Evolutionary conservation across 2,329 filamentous ascomycete species (phyloP), one percentile per base, ranked within the genome.

Genomic region (Apiospora aurea): DNA sequence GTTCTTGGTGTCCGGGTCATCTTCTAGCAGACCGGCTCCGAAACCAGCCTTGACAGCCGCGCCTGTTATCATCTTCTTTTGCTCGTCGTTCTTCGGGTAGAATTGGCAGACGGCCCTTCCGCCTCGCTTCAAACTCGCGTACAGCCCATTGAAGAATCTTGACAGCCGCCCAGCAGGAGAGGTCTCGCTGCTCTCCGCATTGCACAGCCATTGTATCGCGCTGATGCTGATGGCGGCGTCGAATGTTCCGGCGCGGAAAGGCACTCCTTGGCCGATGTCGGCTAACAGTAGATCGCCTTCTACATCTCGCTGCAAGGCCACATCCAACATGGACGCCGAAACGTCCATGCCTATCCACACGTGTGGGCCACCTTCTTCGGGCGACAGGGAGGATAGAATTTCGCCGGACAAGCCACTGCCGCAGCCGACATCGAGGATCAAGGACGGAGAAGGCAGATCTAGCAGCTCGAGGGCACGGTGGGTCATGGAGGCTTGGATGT

Each of bases 341-440:
- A 99, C 92, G 80, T 99, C 96, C 93, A 98, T 96, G 73, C 96
- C 96, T n/a, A 98, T 87, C 96, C 96, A 99, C 0, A 92, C 91
- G 84, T 99, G 96, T 4, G 95, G 94, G 0, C 95, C 95, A 71
- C 93, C 93, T 72, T 94, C 91, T 14, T 91, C 88, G 1, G 89
- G 86, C 0, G 87, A 82, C 0, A 92, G 85, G n/a, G 90, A 86
- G 16, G 94, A 95, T 66, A 99, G 89, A 72, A 98, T 98, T 81
- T 98, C 95, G 80, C 96, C 96, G 0, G 94, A 97, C 29, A 99
- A 90, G 18, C 96, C 96, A 76, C 94, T 97, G 79, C 96, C 96
- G 83, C 96, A 98, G 81, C 96, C 96, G n/a, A 98, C 86, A 81
- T 99, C 96, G 80, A 99, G 94, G 80, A 99, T 95, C 70, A 98